Conservation (phyloP, 106 monocot species). For the Amphibolis antarctica region DNA sequence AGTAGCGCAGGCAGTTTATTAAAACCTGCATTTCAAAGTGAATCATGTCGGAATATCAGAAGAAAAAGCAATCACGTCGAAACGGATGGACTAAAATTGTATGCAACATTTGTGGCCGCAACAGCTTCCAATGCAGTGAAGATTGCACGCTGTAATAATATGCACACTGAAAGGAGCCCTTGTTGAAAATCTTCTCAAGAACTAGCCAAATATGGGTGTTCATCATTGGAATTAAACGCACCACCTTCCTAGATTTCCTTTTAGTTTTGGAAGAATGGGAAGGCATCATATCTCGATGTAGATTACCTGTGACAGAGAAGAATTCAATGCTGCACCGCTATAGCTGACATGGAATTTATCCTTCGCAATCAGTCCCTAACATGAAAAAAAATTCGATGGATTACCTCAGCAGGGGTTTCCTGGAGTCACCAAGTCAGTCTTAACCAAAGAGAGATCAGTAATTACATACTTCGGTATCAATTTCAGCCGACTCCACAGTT, state of each 20-base stretch:
- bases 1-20: constrained; percentile 46
- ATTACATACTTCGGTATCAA: constrained; percentile 68
- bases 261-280: background rate
- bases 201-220: too few species aligned
- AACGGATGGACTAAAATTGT: background rate
- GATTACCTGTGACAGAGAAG: constrained; percentile 64
- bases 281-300: background rate
- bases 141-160: too few species aligned
- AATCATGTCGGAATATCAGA: too few species aligned
- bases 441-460: background rate
- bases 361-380: constrained; percentile 79
- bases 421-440: background rate
- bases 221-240: too few species aligned
- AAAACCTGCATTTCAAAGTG: constrained; percentile 28
- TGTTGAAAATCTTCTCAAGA: too few species aligned
- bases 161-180: too few species aligned
- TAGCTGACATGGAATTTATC: constrained; percentile 97
- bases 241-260: too few species aligned
- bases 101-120: too few species aligned
- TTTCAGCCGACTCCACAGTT: constrained; percentile 84
- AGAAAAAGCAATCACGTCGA: background rate
- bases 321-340: constrained; percentile 63
- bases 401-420: background rate
- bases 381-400: constrained; percentile 3
- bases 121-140: too few species aligned